Evolutionary conservation across 1,284 basidiomycete genomes (phyloP), one percentile per base, ranked within the genome.

Genomic region (Trametes polyzona): DNA sequence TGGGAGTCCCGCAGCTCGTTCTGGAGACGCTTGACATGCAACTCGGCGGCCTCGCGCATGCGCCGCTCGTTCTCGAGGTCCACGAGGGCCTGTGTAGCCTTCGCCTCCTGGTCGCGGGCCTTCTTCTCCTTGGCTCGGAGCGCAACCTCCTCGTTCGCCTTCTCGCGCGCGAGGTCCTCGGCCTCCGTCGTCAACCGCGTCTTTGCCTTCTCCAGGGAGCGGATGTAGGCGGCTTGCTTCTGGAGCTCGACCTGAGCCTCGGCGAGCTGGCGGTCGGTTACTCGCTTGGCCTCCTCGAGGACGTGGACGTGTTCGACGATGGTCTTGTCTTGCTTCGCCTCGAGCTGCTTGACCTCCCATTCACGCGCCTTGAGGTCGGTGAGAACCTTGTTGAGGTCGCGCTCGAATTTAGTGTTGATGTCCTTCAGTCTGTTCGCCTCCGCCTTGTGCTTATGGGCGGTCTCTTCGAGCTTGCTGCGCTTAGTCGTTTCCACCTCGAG

Each of bases 251-350:
- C 73, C 62, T 92, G 88, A 0, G 93, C 89, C 19, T 95, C 93
- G 24, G 80, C 83, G 7, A 98, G 84, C 71, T 98, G 94, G 24
- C 92, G 86, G 70, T 99, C 96, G 1, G 97, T 97, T 61, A 97
- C 89, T 56, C 91, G 91, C 74, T 98, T 98, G 10, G 97, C 96
- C 69, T 97, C 93, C 71, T 99, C 96, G 6, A 98, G 82, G 16
- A 99, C 97, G 67, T 99, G 92, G 19, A 99, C 95, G 69, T 99
- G 97, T 74, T 99, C 96, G 46, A 99, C 95, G 57, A 98, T 97
- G 12, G 95, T 98, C 80, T 96, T 98, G 79, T 98, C 95, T 73
- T 96, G 93, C 69, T 87, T 86, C 7, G 90, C 90, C 57, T 93
- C 89, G 14, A 96, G 76, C 57, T 95, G 89, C 59, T 88, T 90